phyloP scores from a whole-genome alignment of 2,329 filamentous ascomycete genomes.

The Hymenoscyphus linearis region DNA sequence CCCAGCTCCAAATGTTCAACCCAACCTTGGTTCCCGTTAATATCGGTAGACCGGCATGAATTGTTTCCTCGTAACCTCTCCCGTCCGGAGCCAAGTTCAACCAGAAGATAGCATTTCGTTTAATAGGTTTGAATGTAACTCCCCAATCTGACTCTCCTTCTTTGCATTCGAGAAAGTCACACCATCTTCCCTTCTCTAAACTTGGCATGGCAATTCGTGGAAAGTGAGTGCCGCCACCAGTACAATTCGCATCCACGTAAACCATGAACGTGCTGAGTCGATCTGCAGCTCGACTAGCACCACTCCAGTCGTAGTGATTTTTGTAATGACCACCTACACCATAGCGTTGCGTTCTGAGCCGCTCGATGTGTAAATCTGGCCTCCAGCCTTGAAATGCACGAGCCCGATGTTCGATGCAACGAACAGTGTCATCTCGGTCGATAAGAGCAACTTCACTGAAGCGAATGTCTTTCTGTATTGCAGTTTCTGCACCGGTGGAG shows the following conservation, averaged over 20 bases:
- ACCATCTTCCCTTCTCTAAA: slow-evolving; percentile 42
- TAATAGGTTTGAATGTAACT: slow-evolving; percentile 52
- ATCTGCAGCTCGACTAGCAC: slow-evolving; percentile 34
- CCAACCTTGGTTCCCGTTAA: slow-evolving; percentile 51
- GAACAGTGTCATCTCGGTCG: slow-evolving; percentile 42
- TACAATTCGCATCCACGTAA: slow-evolving; percentile 47
- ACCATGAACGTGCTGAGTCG: slow-evolving; percentile 58
- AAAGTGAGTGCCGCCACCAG: slow-evolving; percentile 57
- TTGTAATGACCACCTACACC: slow-evolving; percentile 54
- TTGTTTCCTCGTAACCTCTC: slow-evolving; percentile 50
- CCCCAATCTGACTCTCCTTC: slow-evolving; percentile 33
- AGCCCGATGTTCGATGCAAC: slow-evolving; percentile 54
- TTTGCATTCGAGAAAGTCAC: slow-evolving; percentile 49
- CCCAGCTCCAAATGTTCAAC: slow-evolving; percentile 61
- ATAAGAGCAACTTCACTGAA: slow-evolving; percentile 47
- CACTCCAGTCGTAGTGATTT: slow-evolving; percentile 55
- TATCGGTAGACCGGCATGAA: slow-evolving; percentile 57
- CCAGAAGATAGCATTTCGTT: slow-evolving; percentile 58
- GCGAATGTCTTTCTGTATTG: slow-evolving; percentile 43
- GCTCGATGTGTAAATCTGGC: slow-evolving; percentile 51
- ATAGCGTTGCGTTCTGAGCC: slow-evolving; percentile 56
- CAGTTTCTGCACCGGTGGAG: slow-evolving; percentile 43
- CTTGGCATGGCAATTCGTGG: slow-evolving; percentile 43
- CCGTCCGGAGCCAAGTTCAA: slow-evolving; percentile 53
- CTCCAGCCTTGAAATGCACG: slow-evolving; percentile 56